A percentile compares a stretch with the other conserved stretches of the same genome.
These are phyloP conservation scores for Kwoniella shivajii DNA, from an alignment of 1,284 basidiomycete genomes.

Conservation along the genomic window DNA sequence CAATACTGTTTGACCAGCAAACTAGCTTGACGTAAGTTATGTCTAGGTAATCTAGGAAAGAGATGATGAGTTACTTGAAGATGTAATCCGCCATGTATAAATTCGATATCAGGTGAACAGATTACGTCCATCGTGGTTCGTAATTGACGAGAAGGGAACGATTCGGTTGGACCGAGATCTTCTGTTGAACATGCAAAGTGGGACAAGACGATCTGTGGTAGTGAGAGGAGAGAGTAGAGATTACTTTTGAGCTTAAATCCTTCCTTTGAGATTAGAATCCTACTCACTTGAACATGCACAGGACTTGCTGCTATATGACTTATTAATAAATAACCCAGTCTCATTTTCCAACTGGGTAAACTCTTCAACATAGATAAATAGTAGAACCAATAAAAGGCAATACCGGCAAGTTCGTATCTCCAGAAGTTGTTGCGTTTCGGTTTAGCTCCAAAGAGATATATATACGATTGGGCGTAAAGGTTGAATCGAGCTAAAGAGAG, in stretches of 20 bases:
- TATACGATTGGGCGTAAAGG: conserved; percentile 87
- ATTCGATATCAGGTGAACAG: conserved; percentile 79
- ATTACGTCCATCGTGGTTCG: conserved; percentile 95
- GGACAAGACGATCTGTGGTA: conserved; percentile 86
- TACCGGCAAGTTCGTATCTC: conserved; percentile 56
- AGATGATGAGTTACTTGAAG: conserved; percentile 97
- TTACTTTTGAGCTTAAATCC: not conserved
- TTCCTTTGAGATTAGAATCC: not conserved
- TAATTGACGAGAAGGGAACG: conserved; percentile 88
- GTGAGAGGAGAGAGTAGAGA: not conserved
- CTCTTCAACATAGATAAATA: conserved; percentile 55
- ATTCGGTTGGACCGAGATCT: conserved; percentile 87
- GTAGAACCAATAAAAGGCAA: conserved; percentile 60
- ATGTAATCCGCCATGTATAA: conserved; percentile 88
- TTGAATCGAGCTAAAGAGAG: conserved; percentile 94
- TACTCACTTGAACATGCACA: conserved; percentile 59
- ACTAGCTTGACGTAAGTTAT: conserved; percentile 83
- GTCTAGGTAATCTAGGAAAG: conserved; percentile 91
- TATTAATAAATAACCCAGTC: conserved; percentile 58
- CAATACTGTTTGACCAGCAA: conserved; percentile 82
- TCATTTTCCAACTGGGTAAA: conserved; percentile 53
- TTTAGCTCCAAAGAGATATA: conserved; percentile 62
- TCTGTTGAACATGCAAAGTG: conserved; percentile 95
- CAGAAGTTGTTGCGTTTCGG: conserved; percentile 52
- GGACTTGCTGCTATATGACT: conserved; percentile 60